Evolutionary conservation across 1,284 basidiomycete genomes (phyloP).

Genomic region (Abortiporus biennis): DNA sequence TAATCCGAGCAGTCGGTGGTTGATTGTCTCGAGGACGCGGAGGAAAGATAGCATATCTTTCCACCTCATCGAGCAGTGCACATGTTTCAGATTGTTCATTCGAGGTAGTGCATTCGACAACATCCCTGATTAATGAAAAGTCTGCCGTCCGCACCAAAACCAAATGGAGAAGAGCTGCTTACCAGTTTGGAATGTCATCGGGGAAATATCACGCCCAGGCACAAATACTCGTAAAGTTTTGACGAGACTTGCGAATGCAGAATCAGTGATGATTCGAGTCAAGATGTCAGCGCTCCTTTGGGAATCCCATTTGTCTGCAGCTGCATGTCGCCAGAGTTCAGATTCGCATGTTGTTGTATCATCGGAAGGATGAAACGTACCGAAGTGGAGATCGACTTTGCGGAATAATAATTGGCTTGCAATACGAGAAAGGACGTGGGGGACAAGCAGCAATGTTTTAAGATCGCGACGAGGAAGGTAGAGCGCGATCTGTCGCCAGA

Average conservation of each 20-base stretch:
- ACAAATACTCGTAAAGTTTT: conserved; percentile 54
- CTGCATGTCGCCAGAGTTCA: conserved; percentile 25
- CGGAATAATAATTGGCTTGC: conserved; percentile 63
- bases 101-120: conserved; percentile 62
- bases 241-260: conserved; percentile 51
- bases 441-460: conserved; percentile 56
- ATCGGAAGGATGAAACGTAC: conserved; percentile 19
- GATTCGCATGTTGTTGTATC: background rate
- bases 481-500: conserved; percentile 64
- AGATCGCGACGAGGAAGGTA: conserved; percentile 62
- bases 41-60: conserved; percentile 49
- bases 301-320: conserved; percentile 47
- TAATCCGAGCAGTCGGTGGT: conserved; percentile 45
- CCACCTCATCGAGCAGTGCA: conserved; percentile 53
- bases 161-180: conserved; percentile 13
- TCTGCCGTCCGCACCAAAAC: no score
- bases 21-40: conserved; percentile 42
- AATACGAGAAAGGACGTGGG: conserved; percentile 59
- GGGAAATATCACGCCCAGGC: conserved; percentile 39
- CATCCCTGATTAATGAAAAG: conserved; percentile 39
- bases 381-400: conserved; percentile 56
- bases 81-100: conserved; percentile 48
- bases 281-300: conserved; percentile 69
- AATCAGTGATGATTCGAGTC: conserved; percentile 56
- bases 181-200: conserved; percentile 63